Conservation (phyloP, 2,329 filamentous ascomycete species). For the Xylaria multiplex region DNA sequence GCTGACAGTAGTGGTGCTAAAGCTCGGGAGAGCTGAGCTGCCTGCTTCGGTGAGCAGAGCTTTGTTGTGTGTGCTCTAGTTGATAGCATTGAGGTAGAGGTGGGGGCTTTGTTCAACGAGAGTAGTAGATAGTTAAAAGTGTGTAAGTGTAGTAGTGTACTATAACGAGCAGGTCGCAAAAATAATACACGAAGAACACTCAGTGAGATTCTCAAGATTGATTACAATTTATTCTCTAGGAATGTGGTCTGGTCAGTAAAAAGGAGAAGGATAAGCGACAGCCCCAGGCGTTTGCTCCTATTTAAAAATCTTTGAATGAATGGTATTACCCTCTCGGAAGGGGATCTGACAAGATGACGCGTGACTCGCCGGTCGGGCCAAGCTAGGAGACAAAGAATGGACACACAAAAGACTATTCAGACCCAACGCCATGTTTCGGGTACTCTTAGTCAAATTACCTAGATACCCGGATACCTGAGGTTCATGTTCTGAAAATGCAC, state of each 20-base stretch:
- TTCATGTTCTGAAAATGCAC: slow-evolving; percentile 14
- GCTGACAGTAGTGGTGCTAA: slow-evolving; percentile 42
- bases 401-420: background rate
- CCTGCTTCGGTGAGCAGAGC: slow-evolving; percentile 49
- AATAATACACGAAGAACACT: slow-evolving; percentile 4
- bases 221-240: slow-evolving; percentile 15
- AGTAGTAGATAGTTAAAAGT: slow-evolving; percentile 10
- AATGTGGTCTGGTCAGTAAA: slow-evolving; percentile 21
- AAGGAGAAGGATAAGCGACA: slow-evolving; percentile 16
- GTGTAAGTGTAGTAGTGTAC: background rate
- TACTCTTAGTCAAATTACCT: too few species aligned
- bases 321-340: slow-evolving; percentile 4
- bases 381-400: slow-evolving; percentile 8
- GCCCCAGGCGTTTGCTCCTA: slow-evolving; percentile 20
- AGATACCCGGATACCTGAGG: too few species aligned
- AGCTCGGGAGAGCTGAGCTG: slow-evolving; percentile 44
- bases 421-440: slow-evolving; percentile 7
- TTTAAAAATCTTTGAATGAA: slow-evolving; percentile 3
- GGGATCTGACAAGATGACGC: slow-evolving; percentile 20
- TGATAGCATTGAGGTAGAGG: slow-evolving; percentile 46
- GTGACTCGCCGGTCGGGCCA: background rate
- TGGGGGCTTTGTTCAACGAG: slow-evolving; percentile 16
- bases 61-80: slow-evolving; percentile 44
- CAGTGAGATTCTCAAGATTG: background rate
- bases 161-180: background rate